Conservation (phyloP, 2,329 filamentous ascomycete genomes). For the Claviceps sp. region DNA sequence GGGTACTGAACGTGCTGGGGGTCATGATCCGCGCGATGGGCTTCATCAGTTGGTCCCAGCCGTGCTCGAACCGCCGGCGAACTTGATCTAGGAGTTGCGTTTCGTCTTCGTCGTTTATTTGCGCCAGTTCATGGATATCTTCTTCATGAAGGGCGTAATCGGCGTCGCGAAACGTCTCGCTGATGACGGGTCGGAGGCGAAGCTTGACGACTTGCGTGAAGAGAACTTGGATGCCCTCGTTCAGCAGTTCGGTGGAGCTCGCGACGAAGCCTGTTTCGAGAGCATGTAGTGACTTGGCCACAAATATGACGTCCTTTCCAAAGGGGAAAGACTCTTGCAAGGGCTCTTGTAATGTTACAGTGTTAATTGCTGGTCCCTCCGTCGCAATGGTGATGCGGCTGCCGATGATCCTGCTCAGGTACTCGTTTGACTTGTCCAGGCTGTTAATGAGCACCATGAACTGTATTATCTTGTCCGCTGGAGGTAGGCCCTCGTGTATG, state of each 20-base stretch:
- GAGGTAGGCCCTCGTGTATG: constrained; percentile 68
- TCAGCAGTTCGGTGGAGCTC: constrained; percentile 71
- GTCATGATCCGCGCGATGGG: constrained; percentile 81
- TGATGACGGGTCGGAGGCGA: constrained; percentile 69
- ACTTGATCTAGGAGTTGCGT: constrained; percentile 52
- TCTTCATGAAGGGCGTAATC: constrained; percentile 65
- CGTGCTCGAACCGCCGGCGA: constrained; percentile 64
- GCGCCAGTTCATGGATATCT: constrained; percentile 42
- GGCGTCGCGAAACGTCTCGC: constrained; percentile 80
- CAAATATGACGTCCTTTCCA: constrained; percentile 57
- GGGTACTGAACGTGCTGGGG: constrained; percentile 56
- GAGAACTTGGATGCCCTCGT: constrained; percentile 72
- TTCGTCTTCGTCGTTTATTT: constrained; percentile 40
- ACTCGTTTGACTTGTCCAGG: constrained; percentile 83
- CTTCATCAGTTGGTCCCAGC: constrained; percentile 75
- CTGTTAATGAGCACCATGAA: constrained; percentile 95
- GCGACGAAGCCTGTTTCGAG: constrained; percentile 59
- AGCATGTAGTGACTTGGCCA: constrained; percentile 52
- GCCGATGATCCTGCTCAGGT: constrained; percentile 73
- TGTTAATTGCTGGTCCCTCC: constrained; percentile 20
- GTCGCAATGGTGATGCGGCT: constrained; percentile 42
- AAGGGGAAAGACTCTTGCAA: constrained; percentile 66
- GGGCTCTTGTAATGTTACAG: constrained; percentile 24
- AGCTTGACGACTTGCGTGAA: constrained; percentile 80
- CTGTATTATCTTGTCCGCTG: constrained; percentile 74